Conservation (phyloP, 108 stramenopile genomes). For the Conticribra guillardii region DNA sequence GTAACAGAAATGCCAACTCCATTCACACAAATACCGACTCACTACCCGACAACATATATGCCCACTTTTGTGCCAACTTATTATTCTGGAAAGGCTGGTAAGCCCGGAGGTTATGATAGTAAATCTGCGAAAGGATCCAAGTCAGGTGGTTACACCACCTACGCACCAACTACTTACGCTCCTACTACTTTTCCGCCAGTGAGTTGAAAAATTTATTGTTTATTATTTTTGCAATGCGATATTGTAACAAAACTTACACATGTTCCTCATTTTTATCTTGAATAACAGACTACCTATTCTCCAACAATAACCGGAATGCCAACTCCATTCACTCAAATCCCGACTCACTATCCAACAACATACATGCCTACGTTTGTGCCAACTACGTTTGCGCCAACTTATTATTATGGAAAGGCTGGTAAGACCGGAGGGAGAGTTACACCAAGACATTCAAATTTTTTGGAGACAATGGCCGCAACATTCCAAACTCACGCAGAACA, state of each 20-base stretch:
- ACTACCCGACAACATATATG: neutral
- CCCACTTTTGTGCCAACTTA: constrained; percentile 1
- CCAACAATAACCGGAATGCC: neutral
- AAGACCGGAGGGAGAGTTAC: neutral
- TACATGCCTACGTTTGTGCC: neutral
- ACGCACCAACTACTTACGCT: neutral
- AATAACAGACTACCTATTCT: neutral
- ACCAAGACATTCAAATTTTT: neutral
- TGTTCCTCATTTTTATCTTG: neutral
- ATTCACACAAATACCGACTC: neutral
- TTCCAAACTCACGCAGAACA: too few species aligned
- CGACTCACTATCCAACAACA: constrained; percentile 9
- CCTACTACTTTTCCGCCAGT: neutral
- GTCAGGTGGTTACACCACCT: neutral
- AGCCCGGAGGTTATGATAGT: neutral
- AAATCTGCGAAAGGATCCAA: constrained; percentile 1
- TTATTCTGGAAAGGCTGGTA: constrained; percentile 13
- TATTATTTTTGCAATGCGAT: too few species aligned
- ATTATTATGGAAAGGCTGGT: constrained; percentile 15
- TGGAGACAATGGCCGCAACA: neutral
- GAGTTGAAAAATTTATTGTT: too few species aligned
- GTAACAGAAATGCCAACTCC: neutral
- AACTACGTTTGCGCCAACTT: neutral
- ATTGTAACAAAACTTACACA: neutral
- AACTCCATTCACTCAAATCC: constrained; percentile 1